Evolutionary conservation across 495 filamentous ascomycete genomes (phyloP), one percentile per base, ranked within the genome.

Genomic region (Thozetella sp.): DNA sequence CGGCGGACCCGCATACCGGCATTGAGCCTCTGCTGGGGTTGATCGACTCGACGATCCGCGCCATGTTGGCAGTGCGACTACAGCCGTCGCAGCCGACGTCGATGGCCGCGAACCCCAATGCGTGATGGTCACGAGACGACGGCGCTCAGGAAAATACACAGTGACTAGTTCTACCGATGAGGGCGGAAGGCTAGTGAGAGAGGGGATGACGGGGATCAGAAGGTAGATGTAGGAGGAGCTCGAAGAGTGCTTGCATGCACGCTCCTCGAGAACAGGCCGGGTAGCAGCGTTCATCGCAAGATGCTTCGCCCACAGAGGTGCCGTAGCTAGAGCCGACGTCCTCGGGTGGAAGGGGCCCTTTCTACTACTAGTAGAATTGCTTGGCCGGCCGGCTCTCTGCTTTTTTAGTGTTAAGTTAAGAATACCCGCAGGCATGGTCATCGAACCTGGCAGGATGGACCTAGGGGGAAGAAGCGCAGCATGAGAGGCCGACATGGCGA

Each of bases 21-120:
- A 69, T 76, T n/a, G 74, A 72, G 54, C 51, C 51, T 10, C 50
- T 72, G 20, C 55, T 76, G 2, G 22, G 19, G 9, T 53, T 63
- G 37, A 61, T 75, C 57, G 64, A 69, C 53, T 61, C 65, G 0
- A 53, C 74, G 15, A 61, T 80, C 20, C 66, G 60, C 34, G 70
- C 66, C 0, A 58, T 77, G 19, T 68, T 64, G 12, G 58, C 56
- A 13, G 59, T 58, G 20, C 59, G 51, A 6, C 54, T 63, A 19
- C 64, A 57, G 37, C 57, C 59, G 19, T 25, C 25, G 24, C 22
- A 27, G 27, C 30, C n/a, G n/a, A n/a, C n/a, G n/a, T n/a, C n/a
- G n/a, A n/a, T n/a, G n/a, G n/a, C n/a, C n/a, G n/a, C n/a, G n/a
- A n/a, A n/a, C n/a, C n/a, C n/a, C n/a, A n/a, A n/a, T n/a, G n/a